Conservation (phyloP, 768 basidiomycete species). For the Agrocybe chaxingu region DNA sequence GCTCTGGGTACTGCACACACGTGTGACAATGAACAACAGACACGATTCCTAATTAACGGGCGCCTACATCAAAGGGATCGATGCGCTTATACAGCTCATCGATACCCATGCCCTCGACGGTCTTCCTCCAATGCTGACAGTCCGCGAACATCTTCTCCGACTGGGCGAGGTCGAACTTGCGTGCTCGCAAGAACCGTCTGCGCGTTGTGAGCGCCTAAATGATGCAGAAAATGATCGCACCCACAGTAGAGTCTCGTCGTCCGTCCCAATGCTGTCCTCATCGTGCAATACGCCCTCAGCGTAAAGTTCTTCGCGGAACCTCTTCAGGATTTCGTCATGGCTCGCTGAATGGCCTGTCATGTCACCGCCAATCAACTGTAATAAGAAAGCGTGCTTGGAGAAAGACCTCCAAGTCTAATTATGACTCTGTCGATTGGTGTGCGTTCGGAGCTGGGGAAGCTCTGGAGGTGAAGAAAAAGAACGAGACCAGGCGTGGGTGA, state of each 20-base stretch:
- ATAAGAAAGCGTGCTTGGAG: background rate
- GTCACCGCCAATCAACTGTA: background rate
- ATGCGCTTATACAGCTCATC: slow-evolving; percentile 58
- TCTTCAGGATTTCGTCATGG: slow-evolving; percentile 35
- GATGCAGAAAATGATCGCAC: slow-evolving; percentile 15
- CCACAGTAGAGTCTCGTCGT: slow-evolving; percentile 55
- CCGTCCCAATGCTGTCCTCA: slow-evolving; percentile 61
- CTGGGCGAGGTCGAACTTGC: slow-evolving; percentile 56
- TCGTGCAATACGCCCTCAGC: slow-evolving; percentile 54
- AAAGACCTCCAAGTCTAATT: too few relatives aligned
- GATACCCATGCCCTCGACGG: slow-evolving; percentile 61
- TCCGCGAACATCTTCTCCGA: slow-evolving; percentile 64
- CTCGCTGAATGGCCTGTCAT: slow-evolving; percentile 6
- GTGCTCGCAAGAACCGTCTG: slow-evolving; percentile 77
- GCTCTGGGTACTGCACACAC: slow-evolving; percentile 58
- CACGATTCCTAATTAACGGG: too few relatives aligned
- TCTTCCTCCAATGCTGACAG: slow-evolving; percentile 67
- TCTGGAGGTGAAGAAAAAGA: too few relatives aligned
- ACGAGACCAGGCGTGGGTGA: too few relatives aligned
- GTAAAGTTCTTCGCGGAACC: slow-evolving; percentile 51
- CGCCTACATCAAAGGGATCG: slow-evolving; percentile 63
- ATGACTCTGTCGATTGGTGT: too few relatives aligned
- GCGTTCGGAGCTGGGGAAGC: too few relatives aligned
- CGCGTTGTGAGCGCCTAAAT: background rate
- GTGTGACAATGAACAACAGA: background rate